A percentile compares a stretch with the other conserved stretches of the same genome.
These are phyloP conservation scores for Cryptococcus floricola DNA, from an alignment of 1,284 basidiomycete genomes.

Conservation along the genomic window DNA sequence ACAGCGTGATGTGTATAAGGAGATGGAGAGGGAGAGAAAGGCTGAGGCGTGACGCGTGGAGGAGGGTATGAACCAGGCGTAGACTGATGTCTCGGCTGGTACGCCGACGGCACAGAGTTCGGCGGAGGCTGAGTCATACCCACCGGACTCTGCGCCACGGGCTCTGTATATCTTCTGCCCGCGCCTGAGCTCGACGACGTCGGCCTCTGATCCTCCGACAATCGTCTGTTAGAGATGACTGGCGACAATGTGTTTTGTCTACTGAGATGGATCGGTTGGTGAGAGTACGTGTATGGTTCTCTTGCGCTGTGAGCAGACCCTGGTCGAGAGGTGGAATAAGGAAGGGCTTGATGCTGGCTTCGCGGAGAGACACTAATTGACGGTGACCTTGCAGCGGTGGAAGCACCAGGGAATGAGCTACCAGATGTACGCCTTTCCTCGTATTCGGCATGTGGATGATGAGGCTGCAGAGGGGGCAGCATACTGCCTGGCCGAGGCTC, in stretches of 20 bases:
- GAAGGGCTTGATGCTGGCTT: slow-evolving; percentile 20
- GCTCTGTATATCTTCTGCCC: slow-evolving; percentile 7
- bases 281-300: slow-evolving; percentile 16
- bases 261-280: background rate
- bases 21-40: background rate
- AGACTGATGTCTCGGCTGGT: background rate
- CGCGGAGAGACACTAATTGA: slow-evolving; percentile 41
- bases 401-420: background rate
- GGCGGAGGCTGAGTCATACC: background rate
- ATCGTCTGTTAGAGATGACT: slow-evolving; percentile 10
- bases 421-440: slow-evolving; percentile 18
- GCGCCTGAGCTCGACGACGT: slow-evolving; percentile 11
- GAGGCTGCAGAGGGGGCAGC: slow-evolving; percentile 32
- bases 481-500: slow-evolving; percentile 13
- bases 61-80: background rate
- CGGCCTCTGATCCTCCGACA: slow-evolving; percentile 17
- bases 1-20: slow-evolving; percentile 22
- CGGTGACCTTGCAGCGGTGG: slow-evolving; percentile 28
- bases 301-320: slow-evolving; percentile 24
- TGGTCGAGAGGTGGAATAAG: slow-evolving; percentile 27
- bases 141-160: background rate
- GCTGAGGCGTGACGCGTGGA: background rate
- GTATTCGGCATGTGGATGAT: slow-evolving; percentile 17
- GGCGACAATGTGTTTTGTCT: slow-evolving; percentile 23
- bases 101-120: slow-evolving; percentile 2